phyloP scores from a whole-genome alignment of 495 filamentous ascomycete species.

The Penicillium nucicola region DNA sequence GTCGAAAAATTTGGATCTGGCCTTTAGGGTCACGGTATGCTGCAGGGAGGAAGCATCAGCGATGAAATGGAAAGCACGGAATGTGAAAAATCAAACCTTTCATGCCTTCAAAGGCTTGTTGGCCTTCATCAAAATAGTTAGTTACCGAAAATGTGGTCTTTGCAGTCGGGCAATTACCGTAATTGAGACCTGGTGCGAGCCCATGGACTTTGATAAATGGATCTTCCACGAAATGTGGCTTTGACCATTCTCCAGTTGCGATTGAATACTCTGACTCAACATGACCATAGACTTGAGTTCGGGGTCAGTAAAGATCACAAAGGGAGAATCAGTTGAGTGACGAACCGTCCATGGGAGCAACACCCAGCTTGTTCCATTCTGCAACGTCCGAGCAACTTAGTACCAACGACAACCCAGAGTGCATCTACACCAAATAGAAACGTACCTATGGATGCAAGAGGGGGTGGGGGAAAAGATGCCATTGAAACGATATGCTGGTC shows the following conservation, averaged over 20 bases:
- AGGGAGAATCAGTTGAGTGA: background rate
- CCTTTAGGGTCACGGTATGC: constrained; percentile 33
- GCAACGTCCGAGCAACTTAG: background rate
- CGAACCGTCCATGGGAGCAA: background rate
- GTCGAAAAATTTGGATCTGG: constrained; percentile 41
- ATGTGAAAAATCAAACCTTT: constrained; percentile 11
- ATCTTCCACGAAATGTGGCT: constrained; percentile 38
- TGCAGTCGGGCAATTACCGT: constrained; percentile 11
- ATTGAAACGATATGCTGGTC: background rate
- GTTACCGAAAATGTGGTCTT: background rate
- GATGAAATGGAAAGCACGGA: background rate
- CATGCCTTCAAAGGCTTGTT: constrained; percentile 32
- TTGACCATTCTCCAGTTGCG: constrained; percentile 34
- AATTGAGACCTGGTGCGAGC: constrained; percentile 45
- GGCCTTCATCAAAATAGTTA: constrained; percentile 12
- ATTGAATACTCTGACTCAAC: constrained; percentile 36
- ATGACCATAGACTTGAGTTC: constrained; percentile 41
- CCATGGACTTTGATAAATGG: constrained; percentile 41
- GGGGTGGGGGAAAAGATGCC: background rate
- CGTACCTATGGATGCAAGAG: background rate
- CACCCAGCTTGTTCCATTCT: background rate
- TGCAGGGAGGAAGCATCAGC: constrained; percentile 4
- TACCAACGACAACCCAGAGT: background rate
- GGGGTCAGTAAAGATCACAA: background rate
- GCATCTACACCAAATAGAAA: background rate